Evolutionary conservation across 306 rosid genomes (phyloP).

Genomic region (peach (Prunus persica)): DNA sequence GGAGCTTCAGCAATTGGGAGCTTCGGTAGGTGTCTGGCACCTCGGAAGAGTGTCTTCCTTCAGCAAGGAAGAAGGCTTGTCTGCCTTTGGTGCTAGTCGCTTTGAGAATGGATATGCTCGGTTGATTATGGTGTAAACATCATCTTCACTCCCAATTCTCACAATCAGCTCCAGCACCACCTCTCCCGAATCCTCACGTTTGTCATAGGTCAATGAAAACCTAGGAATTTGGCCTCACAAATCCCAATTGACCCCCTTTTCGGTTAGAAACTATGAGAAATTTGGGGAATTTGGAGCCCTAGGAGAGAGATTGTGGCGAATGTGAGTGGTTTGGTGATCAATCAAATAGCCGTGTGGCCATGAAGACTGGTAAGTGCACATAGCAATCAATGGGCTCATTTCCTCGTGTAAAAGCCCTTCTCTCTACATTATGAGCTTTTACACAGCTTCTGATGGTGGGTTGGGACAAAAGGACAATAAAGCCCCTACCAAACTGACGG

Average conservation of each 20-base stretch:
- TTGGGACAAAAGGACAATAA: no score
- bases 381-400: not conserved
- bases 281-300: slow-evolving; percentile 1
- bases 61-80: no score
- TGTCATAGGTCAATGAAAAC: slow-evolving; percentile 52
- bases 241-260: slow-evolving; percentile 16
- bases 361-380: slow-evolving; percentile 1
- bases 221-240: slow-evolving; percentile 16
- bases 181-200: slow-evolving; percentile 40
- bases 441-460: no score
- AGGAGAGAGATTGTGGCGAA: slow-evolving; percentile 6
- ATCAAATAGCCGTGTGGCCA: not conserved
- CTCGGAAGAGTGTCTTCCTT: no score
- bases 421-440: no score
- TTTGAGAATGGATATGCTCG: no score
- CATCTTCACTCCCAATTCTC: slow-evolving; percentile 40
- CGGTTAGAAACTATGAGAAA: not conserved
- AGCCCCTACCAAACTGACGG: no score
- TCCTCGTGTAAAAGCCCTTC: no score
- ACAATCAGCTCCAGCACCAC: slow-evolving; percentile 52
- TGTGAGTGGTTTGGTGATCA: not conserved
- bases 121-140: no score
- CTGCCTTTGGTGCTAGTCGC: no score
- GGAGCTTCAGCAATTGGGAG: no score
- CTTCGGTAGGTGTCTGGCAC: no score